A percentile compares a stretch with the other conserved stretches of the same genome.
Evolutionary conservation across 306 rosid species (phyloP).

Genomic region (Ochetophila trinervis): DNA sequence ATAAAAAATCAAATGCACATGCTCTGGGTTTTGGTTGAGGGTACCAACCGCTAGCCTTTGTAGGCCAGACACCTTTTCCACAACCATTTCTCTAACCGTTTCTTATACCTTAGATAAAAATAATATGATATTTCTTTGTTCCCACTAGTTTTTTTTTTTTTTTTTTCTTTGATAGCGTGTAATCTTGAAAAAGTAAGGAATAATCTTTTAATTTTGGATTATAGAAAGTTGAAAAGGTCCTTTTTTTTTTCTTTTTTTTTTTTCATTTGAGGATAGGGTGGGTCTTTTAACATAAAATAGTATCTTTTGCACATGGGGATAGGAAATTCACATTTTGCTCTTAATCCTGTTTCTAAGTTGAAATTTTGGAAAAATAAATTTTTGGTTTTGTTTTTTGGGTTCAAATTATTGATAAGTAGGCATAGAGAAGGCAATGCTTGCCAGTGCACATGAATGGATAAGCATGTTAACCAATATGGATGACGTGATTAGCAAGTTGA

Average conservation of each 20-base stretch:
- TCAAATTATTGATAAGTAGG: not conserved
- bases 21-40: conserved; percentile 43
- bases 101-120: conserved; percentile 22
- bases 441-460: not conserved
- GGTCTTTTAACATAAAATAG: no score
- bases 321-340: no score
- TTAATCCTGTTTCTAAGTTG: no score
- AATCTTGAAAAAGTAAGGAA: not conserved
- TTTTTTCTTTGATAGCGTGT: not conserved
- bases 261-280: no score
- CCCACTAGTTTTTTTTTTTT: not conserved
- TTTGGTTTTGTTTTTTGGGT: no score
- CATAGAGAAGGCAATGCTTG: not conserved
- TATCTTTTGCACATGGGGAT: no score
- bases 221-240: no score
- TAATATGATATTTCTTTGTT: conserved; percentile 15
- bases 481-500: conserved; percentile 1
- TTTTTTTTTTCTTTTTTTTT: no score
- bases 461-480: not conserved
- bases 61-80: conserved; percentile 38
- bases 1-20: conserved; percentile 63
- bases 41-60: conserved; percentile 44
- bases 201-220: no score
- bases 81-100: conserved; percentile 37
- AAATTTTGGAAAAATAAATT: no score